Percentiles rank a stretch among this genome's conserved stretches.
Evolutionary conservation across 2,329 filamentous ascomycete genomes (phyloP).

Genomic region (Dothidotthia symphoricarpi): DNA sequence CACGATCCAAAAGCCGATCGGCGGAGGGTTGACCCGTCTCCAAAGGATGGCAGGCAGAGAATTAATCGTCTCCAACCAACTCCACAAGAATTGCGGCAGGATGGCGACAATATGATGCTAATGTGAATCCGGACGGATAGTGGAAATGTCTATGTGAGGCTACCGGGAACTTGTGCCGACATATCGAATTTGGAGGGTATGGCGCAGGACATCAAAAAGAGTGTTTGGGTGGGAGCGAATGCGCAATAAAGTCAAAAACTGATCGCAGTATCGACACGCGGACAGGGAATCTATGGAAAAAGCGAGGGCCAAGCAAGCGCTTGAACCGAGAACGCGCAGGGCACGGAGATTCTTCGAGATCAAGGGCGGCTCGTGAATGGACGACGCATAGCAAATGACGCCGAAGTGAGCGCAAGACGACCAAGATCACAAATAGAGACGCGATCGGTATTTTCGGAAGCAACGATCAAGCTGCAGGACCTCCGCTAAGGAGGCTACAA

Average conservation of each 20-base stretch:
- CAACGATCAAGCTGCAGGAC: conserved; percentile 2
- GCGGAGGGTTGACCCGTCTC: conserved; percentile 33
- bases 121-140: conserved; percentile 2
- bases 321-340: conserved; percentile 7
- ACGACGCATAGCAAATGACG: conserved; percentile 3
- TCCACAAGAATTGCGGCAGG: conserved; percentile 13
- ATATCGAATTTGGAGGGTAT: too few species aligned
- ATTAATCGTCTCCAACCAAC: conserved; percentile 8
- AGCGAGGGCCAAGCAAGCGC: conserved; percentile 8
- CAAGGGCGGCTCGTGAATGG: conserved; percentile 3
- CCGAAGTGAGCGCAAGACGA: conserved; percentile 8
- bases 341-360: conserved; percentile 3
- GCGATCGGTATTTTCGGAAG: conserved; percentile 5
- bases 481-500: conserved; percentile 1
- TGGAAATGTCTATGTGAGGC: conserved; percentile 6
- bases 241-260: too few species aligned
- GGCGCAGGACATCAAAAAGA: too few species aligned
- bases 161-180: too few species aligned
- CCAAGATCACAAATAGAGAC: conserved; percentile 7
- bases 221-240: too few species aligned
- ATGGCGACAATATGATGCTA: conserved; percentile 7
- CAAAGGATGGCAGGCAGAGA: conserved; percentile 17
- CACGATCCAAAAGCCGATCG: conserved; percentile 24
- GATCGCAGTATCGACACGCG: too few species aligned
- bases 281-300: too few species aligned